Base-by-base conservation (phyloP, 805 yeast genomes). In the Wickerhamomyces bovis region DNA sequence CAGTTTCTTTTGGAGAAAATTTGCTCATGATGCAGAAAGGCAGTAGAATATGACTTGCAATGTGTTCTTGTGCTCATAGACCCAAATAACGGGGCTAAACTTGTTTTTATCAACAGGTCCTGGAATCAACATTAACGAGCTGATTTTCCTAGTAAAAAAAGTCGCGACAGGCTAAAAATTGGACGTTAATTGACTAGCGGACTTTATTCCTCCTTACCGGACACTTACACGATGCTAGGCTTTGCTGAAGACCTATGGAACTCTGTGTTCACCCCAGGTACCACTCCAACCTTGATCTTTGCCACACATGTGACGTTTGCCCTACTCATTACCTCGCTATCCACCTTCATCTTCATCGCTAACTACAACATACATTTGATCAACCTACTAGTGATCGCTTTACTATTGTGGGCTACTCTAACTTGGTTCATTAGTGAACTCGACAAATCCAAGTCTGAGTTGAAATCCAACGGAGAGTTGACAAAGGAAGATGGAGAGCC, bases 231-330 rank as follows among this genome's bases (percentile, higher is more conserved):
- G 9, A 57, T 57, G 56, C 46, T 53, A 38, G 43, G 67, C 16
- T 81, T 81, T 60, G 48, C 85, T 33, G 69, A 66, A 22, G 95
- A 85, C 22, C 73, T 92, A 39, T 90, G 97, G 97, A 83, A 85
- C 46, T 86, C 96, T 13, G 79, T 94, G 23, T 87, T 92, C 66
- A 82, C 88, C 16, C 97, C 98, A 6, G 99, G 99, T 1, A 80
- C 96, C 1, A 78, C 94, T 1, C 97, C 97, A 1, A 89, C 95
- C 1, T 73, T 94, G 44, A 73, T 89, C n/a, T 72, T 75, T 35
- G 97, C 98, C 2, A 92, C 97, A 0, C 97, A 94, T 62, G 75
- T 70, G 2, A 85, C 97, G 2, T 94, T 94, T 58, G 69, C 76
- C 0, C 72, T 84, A 11, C 72, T 94, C 46, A 69, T 81, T 12